Conservation (phyloP, 2,329 filamentous ascomycete species). For the Beauveria australis region DNA sequence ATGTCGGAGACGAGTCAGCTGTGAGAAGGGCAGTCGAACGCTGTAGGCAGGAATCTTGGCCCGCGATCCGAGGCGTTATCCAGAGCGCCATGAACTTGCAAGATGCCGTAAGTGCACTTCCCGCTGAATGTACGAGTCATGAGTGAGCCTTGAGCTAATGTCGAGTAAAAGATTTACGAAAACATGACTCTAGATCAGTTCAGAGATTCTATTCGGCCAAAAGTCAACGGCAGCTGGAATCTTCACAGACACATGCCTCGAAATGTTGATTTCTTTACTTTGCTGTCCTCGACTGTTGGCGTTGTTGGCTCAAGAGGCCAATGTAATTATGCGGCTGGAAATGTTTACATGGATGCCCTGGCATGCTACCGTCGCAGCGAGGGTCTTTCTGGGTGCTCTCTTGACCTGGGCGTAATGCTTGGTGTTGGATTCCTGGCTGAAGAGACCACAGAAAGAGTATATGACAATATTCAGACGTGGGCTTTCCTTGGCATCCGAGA, state of each 20-base stretch:
- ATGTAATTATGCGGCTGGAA: too few species aligned
- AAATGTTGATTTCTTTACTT: too few species aligned
- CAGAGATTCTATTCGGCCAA: too few species aligned
- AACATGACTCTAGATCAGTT: too few species aligned
- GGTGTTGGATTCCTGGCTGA: not conserved
- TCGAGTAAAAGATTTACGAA: not conserved
- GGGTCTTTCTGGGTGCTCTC: conserved; percentile 19
- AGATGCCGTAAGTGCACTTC: not conserved
- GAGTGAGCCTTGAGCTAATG: not conserved
- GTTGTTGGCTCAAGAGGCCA: too few species aligned
- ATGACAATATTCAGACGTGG: not conserved
- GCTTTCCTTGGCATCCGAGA: not conserved
- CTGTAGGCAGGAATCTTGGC: not conserved
- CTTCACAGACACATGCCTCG: too few species aligned
- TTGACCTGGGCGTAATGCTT: conserved; percentile 22
- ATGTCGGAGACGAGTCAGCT: not conserved
- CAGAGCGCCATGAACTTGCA: not conserved
- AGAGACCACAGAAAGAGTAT: not conserved
- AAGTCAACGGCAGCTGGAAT: too few species aligned
- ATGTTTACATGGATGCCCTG: too few species aligned
- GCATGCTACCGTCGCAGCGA: not conserved
- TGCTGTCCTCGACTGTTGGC: too few species aligned
- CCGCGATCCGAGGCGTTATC: not conserved
- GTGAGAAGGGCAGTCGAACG: not conserved
- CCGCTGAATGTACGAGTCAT: not conserved